Percentiles rank a stretch among this genome's conserved stretches.
phyloP scores from a whole-genome alignment of 805 yeast genomes.

The Blastobotrys terrestris region DNA sequence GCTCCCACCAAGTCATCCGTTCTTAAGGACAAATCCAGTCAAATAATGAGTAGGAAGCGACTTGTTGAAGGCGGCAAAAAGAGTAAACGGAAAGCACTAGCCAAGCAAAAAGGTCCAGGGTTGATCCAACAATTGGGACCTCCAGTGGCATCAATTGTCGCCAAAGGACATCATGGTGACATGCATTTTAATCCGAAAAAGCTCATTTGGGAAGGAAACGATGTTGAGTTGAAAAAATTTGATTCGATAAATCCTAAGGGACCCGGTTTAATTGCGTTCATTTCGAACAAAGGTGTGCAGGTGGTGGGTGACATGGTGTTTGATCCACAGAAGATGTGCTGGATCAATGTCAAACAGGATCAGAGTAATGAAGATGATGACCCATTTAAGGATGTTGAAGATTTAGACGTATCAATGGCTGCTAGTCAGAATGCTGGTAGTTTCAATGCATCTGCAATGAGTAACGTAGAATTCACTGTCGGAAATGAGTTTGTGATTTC shows the following conservation, averaged over 20 bases:
- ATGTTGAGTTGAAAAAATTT: slow-evolving; percentile 48
- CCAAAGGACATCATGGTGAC: slow-evolving; percentile 26
- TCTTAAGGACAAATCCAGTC: slow-evolving; percentile 5
- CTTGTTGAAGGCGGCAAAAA: neutral
- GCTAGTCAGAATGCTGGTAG: neutral
- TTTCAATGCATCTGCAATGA: neutral
- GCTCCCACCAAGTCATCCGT: slow-evolving; percentile 7
- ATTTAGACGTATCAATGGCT: slow-evolving; percentile 27
- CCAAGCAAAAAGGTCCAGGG: slow-evolving; percentile 10
- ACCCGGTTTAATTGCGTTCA: slow-evolving; percentile 33
- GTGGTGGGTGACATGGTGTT: slow-evolving; percentile 52
- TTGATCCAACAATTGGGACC: slow-evolving; percentile 20
- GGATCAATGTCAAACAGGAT: slow-evolving; percentile 47
- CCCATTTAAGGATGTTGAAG: slow-evolving; percentile 48
- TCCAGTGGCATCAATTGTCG: slow-evolving; percentile 11
- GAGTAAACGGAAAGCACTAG: neutral
- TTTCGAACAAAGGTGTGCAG: slow-evolving; percentile 35
- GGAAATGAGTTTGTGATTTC: slow-evolving; percentile 31
- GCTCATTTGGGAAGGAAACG: slow-evolving; percentile 61
- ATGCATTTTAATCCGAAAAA: slow-evolving; percentile 51
- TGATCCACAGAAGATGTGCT: slow-evolving; percentile 49
- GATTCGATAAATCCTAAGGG: slow-evolving; percentile 31
- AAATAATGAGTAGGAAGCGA: slow-evolving; percentile 4
- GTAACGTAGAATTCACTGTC: slow-evolving; percentile 23
- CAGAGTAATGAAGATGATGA: slow-evolving; percentile 21